Evolutionary conservation across 495 filamentous ascomycete genomes (phyloP).

Genomic region (Emericellopsis terricola): DNA sequence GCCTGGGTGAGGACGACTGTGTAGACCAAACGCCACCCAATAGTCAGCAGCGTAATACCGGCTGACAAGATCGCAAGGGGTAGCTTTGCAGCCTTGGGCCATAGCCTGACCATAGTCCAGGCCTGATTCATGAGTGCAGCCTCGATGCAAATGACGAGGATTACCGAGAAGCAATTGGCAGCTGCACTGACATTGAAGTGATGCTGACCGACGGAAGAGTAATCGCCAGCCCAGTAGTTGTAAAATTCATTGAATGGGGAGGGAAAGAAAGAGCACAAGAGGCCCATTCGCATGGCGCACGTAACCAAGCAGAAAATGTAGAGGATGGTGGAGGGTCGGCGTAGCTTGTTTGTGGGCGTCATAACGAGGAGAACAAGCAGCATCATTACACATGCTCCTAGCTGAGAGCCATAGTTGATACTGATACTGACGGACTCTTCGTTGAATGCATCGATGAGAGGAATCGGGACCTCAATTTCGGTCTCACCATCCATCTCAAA

Average conservation of each 20-base stretch:
- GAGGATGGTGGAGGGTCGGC: constrained; percentile 8
- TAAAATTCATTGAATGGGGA: constrained; percentile 41
- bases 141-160: constrained; percentile 44
- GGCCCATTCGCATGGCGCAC: constrained; percentile 40
- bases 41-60: constrained; percentile 31
- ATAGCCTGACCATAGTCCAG: constrained; percentile 39
- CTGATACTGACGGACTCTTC: constrained; percentile 21
- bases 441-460: constrained; percentile 29
- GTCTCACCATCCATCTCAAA: constrained; percentile 27
- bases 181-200: constrained; percentile 34
- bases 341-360: constrained; percentile 11
- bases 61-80: constrained; percentile 30
- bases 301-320: constrained; percentile 17
- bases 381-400: constrained; percentile 55
- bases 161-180: constrained; percentile 31
- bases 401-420: constrained; percentile 55
- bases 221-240: constrained; percentile 37
- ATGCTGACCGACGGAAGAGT: constrained; percentile 22
- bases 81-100: constrained; percentile 14
- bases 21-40: constrained; percentile 41
- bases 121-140: constrained; percentile 58
- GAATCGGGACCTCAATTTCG: constrained; percentile 30
- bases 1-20: constrained; percentile 34
- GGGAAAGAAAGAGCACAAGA: constrained; percentile 39
- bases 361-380: constrained; percentile 38